phyloP scores from a whole-genome alignment of 306 rosid species.

The Begonia loranthoides region DNA sequence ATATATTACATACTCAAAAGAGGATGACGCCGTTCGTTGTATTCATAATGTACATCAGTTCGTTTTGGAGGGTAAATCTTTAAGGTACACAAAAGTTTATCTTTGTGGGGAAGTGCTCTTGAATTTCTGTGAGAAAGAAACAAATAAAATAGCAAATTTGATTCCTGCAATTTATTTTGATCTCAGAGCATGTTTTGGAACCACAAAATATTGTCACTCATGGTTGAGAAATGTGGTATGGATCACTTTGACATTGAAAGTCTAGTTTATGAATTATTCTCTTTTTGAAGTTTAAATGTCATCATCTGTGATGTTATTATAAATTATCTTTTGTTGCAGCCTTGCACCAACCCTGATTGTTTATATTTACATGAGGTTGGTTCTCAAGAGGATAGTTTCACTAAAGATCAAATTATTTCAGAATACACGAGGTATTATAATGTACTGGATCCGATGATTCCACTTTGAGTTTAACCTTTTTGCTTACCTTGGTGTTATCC shows the following conservation, averaged over 20 bases:
- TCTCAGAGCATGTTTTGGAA: constrained; percentile 96
- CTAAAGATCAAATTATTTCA: constrained; percentile 90
- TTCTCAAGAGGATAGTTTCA: constrained; percentile 81
- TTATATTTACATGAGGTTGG: constrained; percentile 87
- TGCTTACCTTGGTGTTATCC: too few species aligned
- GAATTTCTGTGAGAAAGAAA: background rate
- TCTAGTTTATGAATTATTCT: too few species aligned
- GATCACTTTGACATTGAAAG: background rate
- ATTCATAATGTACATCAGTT: constrained; percentile 99
- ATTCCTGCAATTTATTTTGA: background rate
- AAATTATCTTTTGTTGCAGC: constrained; percentile 33
- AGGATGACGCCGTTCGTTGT: constrained; percentile 94
- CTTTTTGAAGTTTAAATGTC: background rate
- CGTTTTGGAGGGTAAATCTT: constrained; percentile 80
- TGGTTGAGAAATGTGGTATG: constrained; percentile 96
- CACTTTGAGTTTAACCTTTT: too few species aligned
- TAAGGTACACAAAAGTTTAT: constrained; percentile 34
- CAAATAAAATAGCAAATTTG: background rate
- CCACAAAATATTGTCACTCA: constrained; percentile 98
- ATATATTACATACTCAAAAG: constrained; percentile 93
- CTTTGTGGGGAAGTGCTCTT: background rate
- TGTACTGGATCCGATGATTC: too few species aligned
- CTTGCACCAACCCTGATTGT: constrained; percentile 97
- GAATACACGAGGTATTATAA: constrained; percentile 62
- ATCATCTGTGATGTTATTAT: constrained; percentile 1